Evolutionary conservation across 2,329 filamentous ascomycete genomes (phyloP).

Genomic region (Aspergillus eucalypticola): DNA sequence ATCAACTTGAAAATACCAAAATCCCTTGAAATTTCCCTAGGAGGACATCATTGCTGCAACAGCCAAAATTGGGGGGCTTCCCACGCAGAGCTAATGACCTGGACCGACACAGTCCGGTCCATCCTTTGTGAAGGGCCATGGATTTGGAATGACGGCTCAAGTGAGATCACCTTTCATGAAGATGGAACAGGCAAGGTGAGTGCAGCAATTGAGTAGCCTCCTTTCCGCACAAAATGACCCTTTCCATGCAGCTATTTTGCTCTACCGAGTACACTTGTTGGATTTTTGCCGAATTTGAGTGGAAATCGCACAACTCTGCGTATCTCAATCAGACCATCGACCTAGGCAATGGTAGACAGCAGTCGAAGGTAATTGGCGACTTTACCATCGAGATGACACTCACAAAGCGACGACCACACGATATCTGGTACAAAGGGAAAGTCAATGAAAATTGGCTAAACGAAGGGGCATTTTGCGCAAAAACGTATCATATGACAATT

Average conservation of each 20-base stretch:
- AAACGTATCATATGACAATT: not conserved
- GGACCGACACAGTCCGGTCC: not conserved
- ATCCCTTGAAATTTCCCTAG: too few species aligned
- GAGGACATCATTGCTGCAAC: not conserved
- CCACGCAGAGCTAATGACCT: not conserved
- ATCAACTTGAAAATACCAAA: too few species aligned
- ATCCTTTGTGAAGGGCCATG: not conserved
- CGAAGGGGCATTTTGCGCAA: not conserved
- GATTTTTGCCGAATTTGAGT: not conserved
- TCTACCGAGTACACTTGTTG: not conserved
- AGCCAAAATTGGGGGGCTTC: not conserved
- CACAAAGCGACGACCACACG: not conserved
- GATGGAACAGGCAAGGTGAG: not conserved
- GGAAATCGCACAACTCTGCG: not conserved
- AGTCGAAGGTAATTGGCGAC: not conserved
- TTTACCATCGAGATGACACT: not conserved
- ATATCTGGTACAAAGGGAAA: too few species aligned
- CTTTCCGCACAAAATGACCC: not conserved
- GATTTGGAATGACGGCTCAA: not conserved
- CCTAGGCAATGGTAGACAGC: too few species aligned
- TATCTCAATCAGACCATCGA: not conserved
- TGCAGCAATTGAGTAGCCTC: too few species aligned
- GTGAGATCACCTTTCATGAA: not conserved
- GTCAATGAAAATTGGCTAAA: not conserved
- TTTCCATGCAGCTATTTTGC: not conserved